A percentile compares a stretch with the other conserved stretches of the same genome.
Evolutionary conservation across 345 rosid species (phyloP).

Genomic region (Leavenworthia alabamica): DNA sequence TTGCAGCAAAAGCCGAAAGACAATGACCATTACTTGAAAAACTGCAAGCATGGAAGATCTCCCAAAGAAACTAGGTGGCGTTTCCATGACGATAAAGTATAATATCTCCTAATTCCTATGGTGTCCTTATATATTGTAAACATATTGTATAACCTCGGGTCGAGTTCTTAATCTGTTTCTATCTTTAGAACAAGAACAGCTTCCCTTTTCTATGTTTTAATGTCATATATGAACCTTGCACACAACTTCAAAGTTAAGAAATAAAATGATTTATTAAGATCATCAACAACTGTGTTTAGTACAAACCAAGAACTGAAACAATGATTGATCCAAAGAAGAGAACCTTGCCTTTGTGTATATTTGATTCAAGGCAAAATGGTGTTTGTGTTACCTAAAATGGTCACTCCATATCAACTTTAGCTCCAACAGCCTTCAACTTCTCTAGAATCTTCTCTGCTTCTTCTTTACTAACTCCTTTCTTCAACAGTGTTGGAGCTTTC

Average conservation of each 20-base stretch:
- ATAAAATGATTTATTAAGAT: slow-evolving; percentile 9
- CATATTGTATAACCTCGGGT: slow-evolving; percentile 16
- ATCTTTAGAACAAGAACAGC: slow-evolving; percentile 16
- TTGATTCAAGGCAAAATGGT: background rate
- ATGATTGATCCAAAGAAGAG: slow-evolving; percentile 6
- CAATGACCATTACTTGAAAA: slow-evolving; percentile 88
- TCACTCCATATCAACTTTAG: slow-evolving; percentile 81
- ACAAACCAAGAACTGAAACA: slow-evolving; percentile 19
- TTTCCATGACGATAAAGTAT: slow-evolving; percentile 96
- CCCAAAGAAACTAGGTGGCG: slow-evolving; percentile 99
- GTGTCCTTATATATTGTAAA: background rate
- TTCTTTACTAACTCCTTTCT: slow-evolving; percentile 84
- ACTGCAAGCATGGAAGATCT: slow-evolving; percentile 89
- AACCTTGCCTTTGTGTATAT: slow-evolving; percentile 1
- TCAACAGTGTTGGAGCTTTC: slow-evolving; percentile 74
- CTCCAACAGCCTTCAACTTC: slow-evolving; percentile 83
- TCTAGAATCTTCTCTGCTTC: slow-evolving; percentile 78
- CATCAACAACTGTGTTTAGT: slow-evolving; percentile 1
- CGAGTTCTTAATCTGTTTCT: slow-evolving; percentile 12
- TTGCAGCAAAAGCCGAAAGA: slow-evolving; percentile 96
- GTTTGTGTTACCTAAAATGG: slow-evolving; percentile 19
- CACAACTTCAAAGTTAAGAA: background rate
- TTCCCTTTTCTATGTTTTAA: background rate
- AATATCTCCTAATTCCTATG: background rate
- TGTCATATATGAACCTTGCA: background rate